These are phyloP conservation scores for Casuarina equisetifolia DNA, from an alignment of 306 rosid species.

Conservation along the genomic window DNA sequence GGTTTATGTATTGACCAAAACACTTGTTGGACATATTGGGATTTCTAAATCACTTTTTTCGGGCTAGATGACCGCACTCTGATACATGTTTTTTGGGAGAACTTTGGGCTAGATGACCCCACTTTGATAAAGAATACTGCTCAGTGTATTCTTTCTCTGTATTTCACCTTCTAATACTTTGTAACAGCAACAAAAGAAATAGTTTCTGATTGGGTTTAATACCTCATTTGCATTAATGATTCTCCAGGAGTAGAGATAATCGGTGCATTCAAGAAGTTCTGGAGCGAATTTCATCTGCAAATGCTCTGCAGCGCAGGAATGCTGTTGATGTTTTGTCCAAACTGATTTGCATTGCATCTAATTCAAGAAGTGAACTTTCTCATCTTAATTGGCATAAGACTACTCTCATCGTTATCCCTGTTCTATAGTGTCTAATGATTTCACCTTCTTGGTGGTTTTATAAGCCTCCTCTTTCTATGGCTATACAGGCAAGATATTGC, in stretches of 20 bases:
- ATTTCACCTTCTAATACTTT: constrained; percentile 17
- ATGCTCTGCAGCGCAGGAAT: constrained; percentile 70
- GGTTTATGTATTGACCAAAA: background rate
- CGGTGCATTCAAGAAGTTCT: constrained; percentile 69
- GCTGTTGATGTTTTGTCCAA: constrained; percentile 80
- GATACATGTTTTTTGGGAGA: no score
- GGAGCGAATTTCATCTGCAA: constrained; percentile 59
- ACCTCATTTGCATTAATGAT: constrained; percentile 35
- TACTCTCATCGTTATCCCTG: constrained; percentile 14
- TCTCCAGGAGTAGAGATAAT: constrained; percentile 60
- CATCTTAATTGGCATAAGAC: constrained; percentile 54
- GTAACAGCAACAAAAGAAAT: constrained; percentile 6
- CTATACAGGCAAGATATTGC: constrained; percentile 69
- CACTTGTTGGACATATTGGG: background rate
- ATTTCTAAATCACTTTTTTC: background rate
- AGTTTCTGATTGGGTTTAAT: constrained; percentile 18
- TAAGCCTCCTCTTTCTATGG: constrained; percentile 3
- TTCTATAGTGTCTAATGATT: constrained; percentile 6
- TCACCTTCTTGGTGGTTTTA: background rate
- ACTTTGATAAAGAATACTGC: constrained; percentile 85
- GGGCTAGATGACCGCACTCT: no score
- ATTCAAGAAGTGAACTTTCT: constrained; percentile 39
- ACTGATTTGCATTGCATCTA: constrained; percentile 49
- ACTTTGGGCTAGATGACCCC: no score
- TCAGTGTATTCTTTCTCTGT: constrained; percentile 54